Conservation (phyloP, 1,284 basidiomycete genomes). For the Pseudozyma sp. region DNA sequence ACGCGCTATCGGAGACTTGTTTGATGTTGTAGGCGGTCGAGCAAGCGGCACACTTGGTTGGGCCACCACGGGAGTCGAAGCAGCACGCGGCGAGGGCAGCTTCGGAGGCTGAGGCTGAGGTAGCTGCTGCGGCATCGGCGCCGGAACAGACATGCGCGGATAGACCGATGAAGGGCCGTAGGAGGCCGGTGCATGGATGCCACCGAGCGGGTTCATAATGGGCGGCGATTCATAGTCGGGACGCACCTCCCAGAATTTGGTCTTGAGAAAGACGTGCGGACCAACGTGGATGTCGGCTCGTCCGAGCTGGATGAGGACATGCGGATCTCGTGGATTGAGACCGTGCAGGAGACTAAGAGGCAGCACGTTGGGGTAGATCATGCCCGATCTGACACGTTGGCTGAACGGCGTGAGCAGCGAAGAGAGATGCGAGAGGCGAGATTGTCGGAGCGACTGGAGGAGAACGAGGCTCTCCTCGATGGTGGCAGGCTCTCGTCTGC, state of each 20-base stretch:
- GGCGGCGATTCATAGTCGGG: slow-evolving; percentile 49
- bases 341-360: slow-evolving; percentile 53
- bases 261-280: slow-evolving; percentile 60
- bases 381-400: slow-evolving; percentile 52
- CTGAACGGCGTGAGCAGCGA: slow-evolving; percentile 62
- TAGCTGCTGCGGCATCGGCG: slow-evolving; percentile 26
- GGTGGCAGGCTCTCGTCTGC: slow-evolving; percentile 46
- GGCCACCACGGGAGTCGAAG: slow-evolving; percentile 11
- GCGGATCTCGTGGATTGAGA: slow-evolving; percentile 57
- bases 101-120: slow-evolving; percentile 29
- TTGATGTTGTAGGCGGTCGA: slow-evolving; percentile 14
- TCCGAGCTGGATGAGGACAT: slow-evolving; percentile 58
- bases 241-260: slow-evolving; percentile 62
- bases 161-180: slow-evolving; percentile 17
- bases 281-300: slow-evolving; percentile 62
- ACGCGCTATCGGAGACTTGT: slow-evolving; percentile 13
- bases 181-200: slow-evolving; percentile 25
- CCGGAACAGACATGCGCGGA: slow-evolving; percentile 11
- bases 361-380: slow-evolving; percentile 54
- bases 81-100: slow-evolving; percentile 31
- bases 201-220: slow-evolving; percentile 13
- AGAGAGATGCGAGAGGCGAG: slow-evolving; percentile 65
- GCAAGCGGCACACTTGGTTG: slow-evolving; percentile 28
- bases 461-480: slow-evolving; percentile 56
- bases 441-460: slow-evolving; percentile 65